Percentiles rank a stretch among this genome's conserved stretches.
phyloP scores from a whole-genome alignment of 2,329 filamentous ascomycete genomes.

The Helotiales sp. region DNA sequence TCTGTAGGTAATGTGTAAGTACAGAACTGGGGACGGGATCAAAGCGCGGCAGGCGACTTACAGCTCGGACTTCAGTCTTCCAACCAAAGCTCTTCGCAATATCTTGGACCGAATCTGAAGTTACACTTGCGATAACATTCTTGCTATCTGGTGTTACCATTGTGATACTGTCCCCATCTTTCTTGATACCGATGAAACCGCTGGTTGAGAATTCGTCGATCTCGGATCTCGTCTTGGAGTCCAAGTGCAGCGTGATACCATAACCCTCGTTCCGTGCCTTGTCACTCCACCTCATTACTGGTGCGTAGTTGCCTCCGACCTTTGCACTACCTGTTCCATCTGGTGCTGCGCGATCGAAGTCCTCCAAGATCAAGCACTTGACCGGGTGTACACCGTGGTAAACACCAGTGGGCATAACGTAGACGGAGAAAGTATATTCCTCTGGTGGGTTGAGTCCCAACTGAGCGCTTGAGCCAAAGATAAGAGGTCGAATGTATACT shows the following conservation, averaged over 20 bases:
- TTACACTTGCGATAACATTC: constrained; percentile 86
- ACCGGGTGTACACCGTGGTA: constrained; percentile 91
- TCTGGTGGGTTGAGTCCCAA: constrained; percentile 84
- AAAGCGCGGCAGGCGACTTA: constrained; percentile 40
- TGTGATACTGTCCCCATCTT: constrained; percentile 40
- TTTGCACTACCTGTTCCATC: constrained; percentile 90
- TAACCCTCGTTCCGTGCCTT: constrained; percentile 76
- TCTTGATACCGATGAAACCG: constrained; percentile 82
- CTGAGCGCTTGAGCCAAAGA: constrained; percentile 87
- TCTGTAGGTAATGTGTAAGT: constrained; percentile 41
- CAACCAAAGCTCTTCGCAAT: constrained; percentile 80
- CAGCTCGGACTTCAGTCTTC: constrained; percentile 74
- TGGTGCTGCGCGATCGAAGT: constrained; percentile 92
- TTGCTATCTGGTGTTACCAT: constrained; percentile 84
- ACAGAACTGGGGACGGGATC: background rate
- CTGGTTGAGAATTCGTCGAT: constrained; percentile 96
- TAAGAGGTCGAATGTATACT: constrained; percentile 87
- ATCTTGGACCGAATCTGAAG: constrained; percentile 73
- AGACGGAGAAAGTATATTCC: constrained; percentile 90
- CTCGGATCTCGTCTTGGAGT: constrained; percentile 79
- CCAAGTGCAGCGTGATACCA: constrained; percentile 93
- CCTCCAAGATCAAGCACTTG: constrained; percentile 83
- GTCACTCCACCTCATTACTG: constrained; percentile 85
- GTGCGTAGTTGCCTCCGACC: constrained; percentile 93
- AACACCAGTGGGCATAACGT: constrained; percentile 86